Evolutionary conservation across 2,329 filamentous ascomycete species (phyloP).

Genomic region (Tolypocladium ophioglossoides): DNA sequence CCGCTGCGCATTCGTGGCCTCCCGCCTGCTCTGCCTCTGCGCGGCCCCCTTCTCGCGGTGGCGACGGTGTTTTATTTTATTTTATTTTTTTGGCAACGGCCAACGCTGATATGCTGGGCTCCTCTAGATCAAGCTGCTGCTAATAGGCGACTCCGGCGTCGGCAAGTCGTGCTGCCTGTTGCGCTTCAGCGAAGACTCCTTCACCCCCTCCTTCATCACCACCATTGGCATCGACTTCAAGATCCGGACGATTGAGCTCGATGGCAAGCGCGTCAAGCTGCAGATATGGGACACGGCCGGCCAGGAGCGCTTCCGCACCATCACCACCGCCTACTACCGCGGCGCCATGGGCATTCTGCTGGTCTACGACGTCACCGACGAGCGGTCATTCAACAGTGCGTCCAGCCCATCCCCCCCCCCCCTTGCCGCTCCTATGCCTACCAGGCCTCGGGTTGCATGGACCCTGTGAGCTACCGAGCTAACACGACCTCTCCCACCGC

Average conservation of each 20-base stretch:
- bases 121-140: slow-evolving; percentile 80
- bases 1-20: slow-evolving; percentile 1
- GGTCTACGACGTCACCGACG: slow-evolving; percentile 97
- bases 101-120: slow-evolving; percentile 2
- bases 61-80: background rate
- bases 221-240: slow-evolving; percentile 99
- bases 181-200: slow-evolving; percentile 94
- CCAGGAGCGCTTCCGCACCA: slow-evolving; percentile 96
- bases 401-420: slow-evolving; percentile 6
- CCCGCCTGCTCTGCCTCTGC: background rate
- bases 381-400: slow-evolving; percentile 90
- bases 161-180: slow-evolving; percentile 96
- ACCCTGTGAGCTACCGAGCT: background rate
- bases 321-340: slow-evolving; percentile 97
- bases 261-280: slow-evolving; percentile 96
- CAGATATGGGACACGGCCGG: slow-evolving; percentile 99
- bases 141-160: slow-evolving; percentile 94
- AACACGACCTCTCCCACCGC: slow-evolving; percentile 4
- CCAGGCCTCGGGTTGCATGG: background rate
- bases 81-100: background rate
- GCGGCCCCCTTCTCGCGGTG: slow-evolving; percentile 1
- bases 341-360: slow-evolving; percentile 97
- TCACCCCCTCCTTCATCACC: slow-evolving; percentile 95
- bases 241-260: slow-evolving; percentile 96
- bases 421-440: background rate